Conservation (phyloP, 306 rosid genomes). For the Lathyrus oleraceus region DNA sequence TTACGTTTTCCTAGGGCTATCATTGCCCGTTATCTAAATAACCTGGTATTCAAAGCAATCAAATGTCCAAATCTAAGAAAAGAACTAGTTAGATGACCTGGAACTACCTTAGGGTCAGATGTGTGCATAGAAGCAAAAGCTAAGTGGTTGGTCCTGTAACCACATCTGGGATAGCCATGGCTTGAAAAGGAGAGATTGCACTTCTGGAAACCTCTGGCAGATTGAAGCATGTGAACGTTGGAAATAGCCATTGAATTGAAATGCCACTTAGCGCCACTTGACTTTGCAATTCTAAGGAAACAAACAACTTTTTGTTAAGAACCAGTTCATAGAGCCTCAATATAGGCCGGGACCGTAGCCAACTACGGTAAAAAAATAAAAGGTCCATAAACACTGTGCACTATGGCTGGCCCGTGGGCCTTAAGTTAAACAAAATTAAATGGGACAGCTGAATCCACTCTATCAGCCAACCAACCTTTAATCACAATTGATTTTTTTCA, state of each 20-base stretch:
- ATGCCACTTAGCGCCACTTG: constrained; percentile 5
- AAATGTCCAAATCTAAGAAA: constrained; percentile 11
- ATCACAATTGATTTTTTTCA: neutral
- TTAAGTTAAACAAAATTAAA: neutral
- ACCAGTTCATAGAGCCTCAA: neutral
- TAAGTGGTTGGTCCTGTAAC: constrained; percentile 3
- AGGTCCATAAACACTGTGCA: neutral
- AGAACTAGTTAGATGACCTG: neutral
- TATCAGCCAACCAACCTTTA: neutral
- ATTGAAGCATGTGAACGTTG: constrained; percentile 42
- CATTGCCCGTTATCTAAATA: constrained; percentile 1
- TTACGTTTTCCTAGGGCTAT: constrained; percentile 7
- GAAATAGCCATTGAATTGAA: constrained; percentile 43
- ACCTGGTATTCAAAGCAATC: constrained; percentile 17
- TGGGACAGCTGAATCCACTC: neutral
- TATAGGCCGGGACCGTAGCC: neutral
- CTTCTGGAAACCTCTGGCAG: constrained; percentile 24
- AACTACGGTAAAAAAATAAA: neutral
- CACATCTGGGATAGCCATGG: constrained; percentile 4
- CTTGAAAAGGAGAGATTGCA: constrained; percentile 31
- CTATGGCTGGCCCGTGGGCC: neutral
- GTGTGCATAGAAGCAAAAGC: constrained; percentile 42
- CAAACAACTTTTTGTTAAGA: neutral
- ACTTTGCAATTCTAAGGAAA: constrained; percentile 1
- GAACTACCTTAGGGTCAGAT: constrained; percentile 44